Conservation (phyloP, 495 filamentous ascomycete species). For the Penicillium canariense region DNA sequence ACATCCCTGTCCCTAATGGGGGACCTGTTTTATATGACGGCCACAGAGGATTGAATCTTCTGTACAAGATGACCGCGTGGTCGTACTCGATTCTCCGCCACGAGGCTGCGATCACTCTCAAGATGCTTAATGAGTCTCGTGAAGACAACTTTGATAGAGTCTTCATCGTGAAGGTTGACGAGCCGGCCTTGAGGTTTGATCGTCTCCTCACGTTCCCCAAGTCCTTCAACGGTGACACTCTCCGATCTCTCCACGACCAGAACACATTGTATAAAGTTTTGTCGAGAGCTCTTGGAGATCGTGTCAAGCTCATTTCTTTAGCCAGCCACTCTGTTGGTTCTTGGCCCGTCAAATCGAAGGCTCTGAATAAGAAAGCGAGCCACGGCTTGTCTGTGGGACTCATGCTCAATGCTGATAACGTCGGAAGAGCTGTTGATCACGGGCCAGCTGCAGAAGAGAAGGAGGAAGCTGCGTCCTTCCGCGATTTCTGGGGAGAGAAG, state of each 20-base stretch:
- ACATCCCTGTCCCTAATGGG: constrained; percentile 31
- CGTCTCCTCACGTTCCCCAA: constrained; percentile 41
- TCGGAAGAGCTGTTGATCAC: constrained; percentile 73
- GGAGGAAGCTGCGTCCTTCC: constrained; percentile 45
- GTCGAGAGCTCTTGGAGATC: constrained; percentile 66
- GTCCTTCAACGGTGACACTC: constrained; percentile 27
- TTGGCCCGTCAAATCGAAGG: constrained; percentile 36
- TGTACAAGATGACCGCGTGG: constrained; percentile 90
- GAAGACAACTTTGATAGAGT: constrained; percentile 78
- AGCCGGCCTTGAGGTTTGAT: constrained; percentile 71
- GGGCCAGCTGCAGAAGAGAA: constrained; percentile 80
- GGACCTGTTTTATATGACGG: constrained; percentile 61
- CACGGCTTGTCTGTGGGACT: constrained; percentile 60
- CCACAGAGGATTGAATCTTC: constrained; percentile 68
- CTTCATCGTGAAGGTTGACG: constrained; percentile 72
- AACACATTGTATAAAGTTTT: constrained; percentile 58
- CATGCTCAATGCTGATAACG: constrained; percentile 66
- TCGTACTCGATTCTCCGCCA: constrained; percentile 69
- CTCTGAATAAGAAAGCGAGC: constrained; percentile 22
- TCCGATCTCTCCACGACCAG: constrained; percentile 32
- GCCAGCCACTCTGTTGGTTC: constrained; percentile 33
- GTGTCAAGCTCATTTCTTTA: constrained; percentile 65
- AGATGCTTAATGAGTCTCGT: constrained; percentile 68
- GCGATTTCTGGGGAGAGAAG: constrained; percentile 54
- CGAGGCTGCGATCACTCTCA: constrained; percentile 68